Evolutionary conservation across 1,284 basidiomycete species (phyloP), one percentile per base, ranked within the genome.

Genomic region (Hemileia vastatrix): DNA sequence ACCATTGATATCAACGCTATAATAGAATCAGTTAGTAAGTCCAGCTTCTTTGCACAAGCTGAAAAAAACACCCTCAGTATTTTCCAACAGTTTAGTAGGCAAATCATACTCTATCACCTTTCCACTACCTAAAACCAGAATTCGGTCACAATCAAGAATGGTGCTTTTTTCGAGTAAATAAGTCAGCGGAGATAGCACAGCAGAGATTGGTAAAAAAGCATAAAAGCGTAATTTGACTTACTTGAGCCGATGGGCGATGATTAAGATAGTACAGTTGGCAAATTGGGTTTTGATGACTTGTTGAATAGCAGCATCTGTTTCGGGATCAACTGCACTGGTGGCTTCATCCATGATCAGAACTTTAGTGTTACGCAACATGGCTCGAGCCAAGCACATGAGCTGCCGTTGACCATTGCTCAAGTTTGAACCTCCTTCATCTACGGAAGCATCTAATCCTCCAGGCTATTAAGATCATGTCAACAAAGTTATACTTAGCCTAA

Each of bases 371-470:
- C 85, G 67, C 33, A 76, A 63, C 31, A 76, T 67, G 2, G 75
- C 75, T n/a, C 75, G 64, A 1, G 73, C 72, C 56, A 76, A 73
- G 66, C 76, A 77, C 49, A 77, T 69, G 27, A 77, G 70, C 63
- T 77, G 76, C 5, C 87, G 77, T 74, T 96, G 91, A 3, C 93
- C 93, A 6, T 87, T 79, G 6, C 85, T 87, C 62, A 95, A 78
- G 36, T 90, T 91, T 2, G 82, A 81, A 0, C 91, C 91, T 13
- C 86, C 88, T 76, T 93, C 90, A 63, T 83, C 77, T 11, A 94
- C 83, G 33, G 80, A 79, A 0, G 87, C 83, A 72, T 93, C 89
- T 1, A 94, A 79, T 1, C 84, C 82, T 33, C 83, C 86, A 1
- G 86, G 44, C 60, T 62, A 48, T 3, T 8, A 48, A 36, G n/a